These are phyloP conservation scores for Penicillium bovifimosum DNA, from an alignment of 495 filamentous ascomycete genomes.

Conservation along the genomic window DNA sequence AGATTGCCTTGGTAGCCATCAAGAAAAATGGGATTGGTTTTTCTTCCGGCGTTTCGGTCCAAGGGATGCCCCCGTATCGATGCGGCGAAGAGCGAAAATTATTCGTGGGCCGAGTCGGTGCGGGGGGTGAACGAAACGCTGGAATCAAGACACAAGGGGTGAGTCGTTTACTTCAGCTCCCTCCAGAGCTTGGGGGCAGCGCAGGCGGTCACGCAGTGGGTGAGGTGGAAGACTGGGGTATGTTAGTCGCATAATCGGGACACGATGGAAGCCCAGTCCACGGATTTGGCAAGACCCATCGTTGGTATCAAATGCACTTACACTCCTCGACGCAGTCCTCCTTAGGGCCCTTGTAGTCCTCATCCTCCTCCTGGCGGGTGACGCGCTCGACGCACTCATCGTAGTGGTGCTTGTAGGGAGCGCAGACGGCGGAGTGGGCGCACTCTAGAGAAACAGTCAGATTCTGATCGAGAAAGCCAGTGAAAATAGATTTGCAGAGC, in stretches of 20 bases:
- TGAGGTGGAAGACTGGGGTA: slow-evolving; percentile 92
- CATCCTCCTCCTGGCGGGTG: slow-evolving; percentile 61
- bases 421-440: slow-evolving; percentile 74
- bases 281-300: neutral
- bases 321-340: slow-evolving; percentile 99
- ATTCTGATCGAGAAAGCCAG: neutral
- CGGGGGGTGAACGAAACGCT: slow-evolving; percentile 6
- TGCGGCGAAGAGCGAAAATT: neutral
- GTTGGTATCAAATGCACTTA: slow-evolving; percentile 47
- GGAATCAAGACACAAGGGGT: slow-evolving; percentile 7
- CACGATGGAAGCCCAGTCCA: neutral
- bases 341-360: slow-evolving; percentile 55
- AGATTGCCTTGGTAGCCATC: slow-evolving; percentile 16
- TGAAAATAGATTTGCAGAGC: slow-evolving; percentile 9
- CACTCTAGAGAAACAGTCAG: slow-evolving; percentile 61
- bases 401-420: slow-evolving; percentile 90
- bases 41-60: slow-evolving; percentile 10
- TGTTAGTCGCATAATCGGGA: slow-evolving; percentile 7
- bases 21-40: slow-evolving; percentile 14
- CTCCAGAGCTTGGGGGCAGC: slow-evolving; percentile 94
- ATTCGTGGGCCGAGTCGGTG: slow-evolving; percentile 7
- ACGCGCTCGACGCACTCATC: slow-evolving; percentile 97
- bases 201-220: slow-evolving; percentile 85
- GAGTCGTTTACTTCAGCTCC: slow-evolving; percentile 69
- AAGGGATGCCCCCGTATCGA: slow-evolving; percentile 7